A percentile compares a stretch with the other conserved stretches of the same genome.
Evolutionary conservation across 2,329 filamentous ascomycete species (phyloP).

Genomic region (Didymella pinodella): DNA sequence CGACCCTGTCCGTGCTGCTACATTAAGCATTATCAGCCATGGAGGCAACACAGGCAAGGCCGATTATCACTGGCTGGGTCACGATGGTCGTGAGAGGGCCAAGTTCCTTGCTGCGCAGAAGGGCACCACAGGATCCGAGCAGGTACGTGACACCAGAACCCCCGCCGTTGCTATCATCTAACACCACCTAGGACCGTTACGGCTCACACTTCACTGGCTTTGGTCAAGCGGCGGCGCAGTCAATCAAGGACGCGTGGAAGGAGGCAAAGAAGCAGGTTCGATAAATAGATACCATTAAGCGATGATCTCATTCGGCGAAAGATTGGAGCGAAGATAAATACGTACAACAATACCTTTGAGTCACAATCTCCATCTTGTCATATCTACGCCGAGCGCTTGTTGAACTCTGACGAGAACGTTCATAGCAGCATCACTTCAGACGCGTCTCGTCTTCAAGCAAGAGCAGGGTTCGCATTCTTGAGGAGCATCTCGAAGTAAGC

Average conservation of each 20-base stretch:
- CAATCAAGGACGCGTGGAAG: conserved; percentile 38
- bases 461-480: conserved; percentile 46
- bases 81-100: conserved; percentile 43
- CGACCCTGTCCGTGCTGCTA: conserved; percentile 37
- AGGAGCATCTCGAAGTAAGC: conserved; percentile 52
- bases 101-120: conserved; percentile 38
- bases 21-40: conserved; percentile 31
- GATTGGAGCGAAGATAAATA: neutral
- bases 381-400: neutral
- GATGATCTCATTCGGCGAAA: neutral
- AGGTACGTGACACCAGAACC: conserved; percentile 32
- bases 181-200: conserved; percentile 36
- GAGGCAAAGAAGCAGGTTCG: conserved; percentile 31
- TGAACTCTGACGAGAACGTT: neutral
- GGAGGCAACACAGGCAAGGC: conserved; percentile 37
- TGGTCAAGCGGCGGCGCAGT: conserved; percentile 35
- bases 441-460: conserved; percentile 21
- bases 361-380: neutral
- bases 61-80: conserved; percentile 39
- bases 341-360: conserved; percentile 14
- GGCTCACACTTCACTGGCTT: conserved; percentile 40
- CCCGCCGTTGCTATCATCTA: neutral
- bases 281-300: neutral
- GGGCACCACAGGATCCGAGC: conserved; percentile 44
- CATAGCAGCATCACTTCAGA: no score